Base-by-base conservation (phyloP, 371 early-diverging fungal genomes). In the Blakeslea trispora region DNA sequence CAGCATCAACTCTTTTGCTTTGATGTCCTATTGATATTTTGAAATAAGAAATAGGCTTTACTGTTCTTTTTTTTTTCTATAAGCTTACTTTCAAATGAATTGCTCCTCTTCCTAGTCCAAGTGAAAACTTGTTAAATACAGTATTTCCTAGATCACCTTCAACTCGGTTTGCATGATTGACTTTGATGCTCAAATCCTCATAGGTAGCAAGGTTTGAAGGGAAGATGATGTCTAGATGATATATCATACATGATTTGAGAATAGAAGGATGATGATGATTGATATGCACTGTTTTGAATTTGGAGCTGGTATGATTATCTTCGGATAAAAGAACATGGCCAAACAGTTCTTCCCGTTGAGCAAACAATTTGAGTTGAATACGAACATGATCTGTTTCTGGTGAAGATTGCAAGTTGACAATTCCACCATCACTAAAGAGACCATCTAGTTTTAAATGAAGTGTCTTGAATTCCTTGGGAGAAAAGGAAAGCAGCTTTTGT, bases 21-120 rank as follows among this genome's bases (percentile, higher is more conserved):
- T 45, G n/a, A 59, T 6, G 17, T 14, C n/a, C 56, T 49, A 41
- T 5, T 13, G 6, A 19, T 6, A 13, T n/a, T n/a, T n/a, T n/a
- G n/a, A n/a, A n/a, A n/a, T n/a, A n/a, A n/a, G n/a, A n/a, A n/a
- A n/a, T n/a, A n/a, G n/a, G n/a, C n/a, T n/a, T n/a, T n/a, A n/a
- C n/a, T n/a, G n/a, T n/a, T n/a, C n/a, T n/a, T n/a, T 9, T 13
- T 46, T 3, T 46, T 23, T 46, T 9, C 2, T 2, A 46, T 18
- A 46, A 1, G 14, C 22, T 50, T 50, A 51, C 62, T 22, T 62
- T 39, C 13, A 62, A 43, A 4, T 32, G 17, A 13, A 62, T 55
- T 3, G 57, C 50, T 0, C 62, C 62, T 55, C 57, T 46, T 31
- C 62, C 62, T 24, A 62, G 18, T 1, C 57, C 62, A 14, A 52